Evolutionary conservation across 2,329 filamentous ascomycete species (phyloP).

Genomic region (Fusarium piperis): DNA sequence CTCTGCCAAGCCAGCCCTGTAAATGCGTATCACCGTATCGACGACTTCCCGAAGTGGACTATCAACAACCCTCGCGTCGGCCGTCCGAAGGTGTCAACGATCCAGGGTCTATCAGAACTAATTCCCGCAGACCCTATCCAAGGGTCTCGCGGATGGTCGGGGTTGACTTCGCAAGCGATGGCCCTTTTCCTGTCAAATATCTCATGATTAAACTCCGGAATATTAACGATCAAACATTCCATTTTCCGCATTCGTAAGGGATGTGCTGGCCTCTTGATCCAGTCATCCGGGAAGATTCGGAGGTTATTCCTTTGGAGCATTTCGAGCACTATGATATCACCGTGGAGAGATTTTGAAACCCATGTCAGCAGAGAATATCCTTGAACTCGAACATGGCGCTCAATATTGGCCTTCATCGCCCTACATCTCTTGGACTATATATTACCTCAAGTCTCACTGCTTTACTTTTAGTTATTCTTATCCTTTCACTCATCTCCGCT

Average conservation of each 20-base stretch:
- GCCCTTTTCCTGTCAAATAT: constrained; percentile 9
- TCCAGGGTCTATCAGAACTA: constrained; percentile 8
- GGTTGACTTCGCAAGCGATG: constrained; percentile 17
- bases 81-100: constrained; percentile 1
- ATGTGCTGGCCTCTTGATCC: constrained; percentile 10
- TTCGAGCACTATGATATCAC: constrained; percentile 17
- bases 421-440: constrained; percentile 16
- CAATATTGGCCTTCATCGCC: constrained; percentile 12
- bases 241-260: constrained; percentile 16
- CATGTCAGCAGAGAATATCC: constrained; percentile 6
- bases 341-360: constrained; percentile 19
- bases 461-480: constrained; percentile 11
- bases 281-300: constrained; percentile 16
- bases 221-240: constrained; percentile 11
- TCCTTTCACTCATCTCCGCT: constrained; percentile 9
- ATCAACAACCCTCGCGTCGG: constrained; percentile 3
- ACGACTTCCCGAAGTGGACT: constrained; percentile 15
- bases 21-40: constrained; percentile 3
- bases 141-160: constrained; percentile 11
- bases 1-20: constrained; percentile 6
- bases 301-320: constrained; percentile 14
- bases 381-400: constrained; percentile 7
- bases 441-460: constrained; percentile 16
- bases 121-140: constrained; percentile 17
- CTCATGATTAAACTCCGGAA: constrained; percentile 14